A percentile compares a stretch with the other conserved stretches of the same genome.
phyloP scores from a whole-genome alignment of 345 rosid species.

The Populus pruinosa region DNA sequence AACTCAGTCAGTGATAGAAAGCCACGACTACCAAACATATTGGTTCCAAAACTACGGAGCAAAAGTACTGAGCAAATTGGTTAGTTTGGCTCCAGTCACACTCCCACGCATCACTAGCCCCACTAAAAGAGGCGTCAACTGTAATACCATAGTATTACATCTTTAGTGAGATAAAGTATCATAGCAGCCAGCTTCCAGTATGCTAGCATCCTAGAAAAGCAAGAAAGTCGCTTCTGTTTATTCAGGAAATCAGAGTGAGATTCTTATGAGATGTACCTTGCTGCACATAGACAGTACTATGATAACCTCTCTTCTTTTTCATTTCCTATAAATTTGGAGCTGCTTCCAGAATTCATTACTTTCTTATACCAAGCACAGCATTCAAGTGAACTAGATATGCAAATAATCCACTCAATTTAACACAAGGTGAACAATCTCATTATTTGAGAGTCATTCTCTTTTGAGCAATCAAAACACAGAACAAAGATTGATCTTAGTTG shows the following conservation, averaged over 20 bases:
- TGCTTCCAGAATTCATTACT: not conserved
- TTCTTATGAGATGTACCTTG: not conserved
- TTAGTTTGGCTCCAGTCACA: not conserved
- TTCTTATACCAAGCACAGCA: not conserved
- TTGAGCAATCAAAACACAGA: not conserved
- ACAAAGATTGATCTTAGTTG: not conserved
- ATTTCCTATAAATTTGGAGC: not conserved
- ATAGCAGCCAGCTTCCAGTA: slow-evolving; percentile 10
- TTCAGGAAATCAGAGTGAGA: not conserved
- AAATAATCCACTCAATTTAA: not conserved
- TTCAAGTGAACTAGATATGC: not conserved
- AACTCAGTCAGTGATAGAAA: not conserved
- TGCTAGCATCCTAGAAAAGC: not conserved
- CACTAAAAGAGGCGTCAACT: not conserved
- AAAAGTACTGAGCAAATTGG: not conserved
- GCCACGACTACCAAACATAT: not conserved
- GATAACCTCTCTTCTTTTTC: not conserved
- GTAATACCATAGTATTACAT: not conserved
- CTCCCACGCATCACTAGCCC: not conserved
- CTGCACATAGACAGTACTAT: not conserved
- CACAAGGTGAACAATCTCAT: not conserved
- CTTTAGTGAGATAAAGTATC: not conserved
- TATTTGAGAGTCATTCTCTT: not conserved
- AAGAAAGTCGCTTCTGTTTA: not conserved
- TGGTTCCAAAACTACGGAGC: not conserved